Evolutionary conservation across 768 basidiomycete genomes (phyloP), one percentile per base, ranked within the genome.

Genomic region (Naematelia encephala): DNA sequence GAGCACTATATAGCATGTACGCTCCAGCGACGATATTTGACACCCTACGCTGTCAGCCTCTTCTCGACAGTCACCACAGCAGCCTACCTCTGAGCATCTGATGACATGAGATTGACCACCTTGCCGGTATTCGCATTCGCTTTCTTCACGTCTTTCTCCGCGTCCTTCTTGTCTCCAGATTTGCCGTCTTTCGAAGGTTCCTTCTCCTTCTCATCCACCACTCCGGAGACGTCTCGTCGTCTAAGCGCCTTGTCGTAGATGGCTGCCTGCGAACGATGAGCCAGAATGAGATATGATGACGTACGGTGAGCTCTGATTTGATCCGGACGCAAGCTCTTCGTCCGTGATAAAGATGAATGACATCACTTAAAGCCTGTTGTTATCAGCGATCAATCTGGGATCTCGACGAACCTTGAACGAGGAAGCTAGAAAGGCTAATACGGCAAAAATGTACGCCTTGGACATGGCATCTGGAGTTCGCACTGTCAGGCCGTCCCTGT

Each of bases 161-260:
- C 48, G 2, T 56, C 53, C 25, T 63, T 55, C 28, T 34, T n/a
- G 22, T 28, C 51, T 81, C 69, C 82, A 82, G 51, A 49, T 45
- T 59, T 59, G 21, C 25, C 57, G 28, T 34, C 62, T 52, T 56
- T 63, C 34, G 34, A 39, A 39, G 34, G 34, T 46, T 49, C 54
- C 19, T 63, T 54, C 23, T 65, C 61, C 22, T 72, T 69, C 21
- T 46, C 48, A 27, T 60, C 54, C 8, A 88, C 80, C 39, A 90
- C 79, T 0, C 91, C 91, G 0, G 88, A 89, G 59, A 85, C 88
- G 71, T 93, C 91, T 69, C 84, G 87, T 27, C 91, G 80, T 74
- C 87, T 87, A 30, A 94, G 78, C 0, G 90, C 78, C 73, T 96
- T 96, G 74, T 91, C 88, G 69, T 92, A 94, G 53, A 94, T 89